phyloP scores from a whole-genome alignment of 805 yeast genomes.

The Candida andamanensis region DNA sequence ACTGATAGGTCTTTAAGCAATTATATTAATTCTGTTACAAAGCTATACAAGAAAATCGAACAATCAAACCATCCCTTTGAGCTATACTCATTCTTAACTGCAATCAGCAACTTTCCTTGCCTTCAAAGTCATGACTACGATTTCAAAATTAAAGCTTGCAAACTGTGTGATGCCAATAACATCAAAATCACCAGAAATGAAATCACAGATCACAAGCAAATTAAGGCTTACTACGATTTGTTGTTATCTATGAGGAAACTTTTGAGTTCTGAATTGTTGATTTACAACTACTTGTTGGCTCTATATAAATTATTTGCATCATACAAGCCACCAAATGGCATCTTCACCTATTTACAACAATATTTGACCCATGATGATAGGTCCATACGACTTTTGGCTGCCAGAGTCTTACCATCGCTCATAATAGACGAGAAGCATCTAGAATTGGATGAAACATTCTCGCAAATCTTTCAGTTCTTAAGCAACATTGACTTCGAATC shows the following conservation, averaged over 20 bases:
- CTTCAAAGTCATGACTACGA: slow-evolving; percentile 33
- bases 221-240: slow-evolving; percentile 15
- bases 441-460: slow-evolving; percentile 37
- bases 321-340: slow-evolving; percentile 42
- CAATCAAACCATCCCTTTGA: too few relatives aligned
- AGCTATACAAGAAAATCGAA: background rate
- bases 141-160: slow-evolving; percentile 26
- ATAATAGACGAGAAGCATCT: slow-evolving; percentile 35
- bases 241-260: background rate
- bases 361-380: slow-evolving; percentile 40
- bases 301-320: slow-evolving; percentile 49
- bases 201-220: slow-evolving; percentile 18
- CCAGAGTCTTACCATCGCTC: slow-evolving; percentile 51
- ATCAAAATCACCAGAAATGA: slow-evolving; percentile 3
- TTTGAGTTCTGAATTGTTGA: slow-evolving; percentile 19
- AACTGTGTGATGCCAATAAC: slow-evolving; percentile 20
- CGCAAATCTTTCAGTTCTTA: slow-evolving; percentile 33
- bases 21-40: slow-evolving; percentile 1
- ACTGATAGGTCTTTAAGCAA: too few relatives aligned
- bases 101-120: slow-evolving; percentile 42
- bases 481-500: slow-evolving; percentile 35
- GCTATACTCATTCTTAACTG: slow-evolving; percentile 27
- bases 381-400: slow-evolving; percentile 50
- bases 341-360: too few relatives aligned
- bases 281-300: slow-evolving; percentile 41